A percentile compares a stretch with the other conserved stretches of the same genome.
These are phyloP conservation scores for Sugiyamaella smithiae DNA, from an alignment of 805 yeast species.

Conservation along the genomic window DNA sequence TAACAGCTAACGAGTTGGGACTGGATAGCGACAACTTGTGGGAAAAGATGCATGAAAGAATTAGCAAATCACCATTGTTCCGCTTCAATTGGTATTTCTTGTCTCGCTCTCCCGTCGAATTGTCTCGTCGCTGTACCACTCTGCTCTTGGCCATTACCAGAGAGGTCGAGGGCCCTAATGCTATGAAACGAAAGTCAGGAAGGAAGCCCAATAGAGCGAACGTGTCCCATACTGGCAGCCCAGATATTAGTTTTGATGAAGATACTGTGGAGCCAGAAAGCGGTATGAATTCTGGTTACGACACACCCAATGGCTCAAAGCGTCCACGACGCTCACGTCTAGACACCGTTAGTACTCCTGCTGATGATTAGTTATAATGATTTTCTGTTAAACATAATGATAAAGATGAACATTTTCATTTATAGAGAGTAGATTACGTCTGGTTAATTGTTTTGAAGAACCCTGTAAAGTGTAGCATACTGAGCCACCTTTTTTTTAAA, in stretches of 20 bases:
- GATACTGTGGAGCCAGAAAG: conserved; percentile 8
- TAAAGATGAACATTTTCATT: too few relatives aligned
- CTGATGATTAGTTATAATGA: neutral
- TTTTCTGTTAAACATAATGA: too few relatives aligned
- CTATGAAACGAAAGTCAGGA: conserved; percentile 32
- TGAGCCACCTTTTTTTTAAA: too few relatives aligned
- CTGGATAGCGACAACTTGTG: conserved; percentile 71
- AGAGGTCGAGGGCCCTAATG: conserved; percentile 52
- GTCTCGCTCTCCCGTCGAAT: conserved; percentile 71
- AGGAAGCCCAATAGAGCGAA: conserved; percentile 8
- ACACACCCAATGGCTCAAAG: neutral
- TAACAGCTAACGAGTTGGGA: conserved; percentile 75
- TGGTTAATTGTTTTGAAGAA: too few relatives aligned
- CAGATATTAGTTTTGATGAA: conserved; percentile 22
- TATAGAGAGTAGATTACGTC: too few relatives aligned
- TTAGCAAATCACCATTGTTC: conserved; percentile 68
- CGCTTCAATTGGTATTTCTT: conserved; percentile 84
- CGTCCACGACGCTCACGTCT: neutral
- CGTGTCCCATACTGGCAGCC: conserved; percentile 20
- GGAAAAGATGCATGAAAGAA: conserved; percentile 70
- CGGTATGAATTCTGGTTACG: conserved; percentile 2
- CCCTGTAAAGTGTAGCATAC: too few relatives aligned
- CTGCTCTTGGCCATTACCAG: conserved; percentile 69
- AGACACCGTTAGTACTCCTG: neutral
- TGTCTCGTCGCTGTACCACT: conserved; percentile 79